phyloP scores from a whole-genome alignment of 2,329 filamentous ascomycete genomes.

The Stylonectria norvegica region DNA sequence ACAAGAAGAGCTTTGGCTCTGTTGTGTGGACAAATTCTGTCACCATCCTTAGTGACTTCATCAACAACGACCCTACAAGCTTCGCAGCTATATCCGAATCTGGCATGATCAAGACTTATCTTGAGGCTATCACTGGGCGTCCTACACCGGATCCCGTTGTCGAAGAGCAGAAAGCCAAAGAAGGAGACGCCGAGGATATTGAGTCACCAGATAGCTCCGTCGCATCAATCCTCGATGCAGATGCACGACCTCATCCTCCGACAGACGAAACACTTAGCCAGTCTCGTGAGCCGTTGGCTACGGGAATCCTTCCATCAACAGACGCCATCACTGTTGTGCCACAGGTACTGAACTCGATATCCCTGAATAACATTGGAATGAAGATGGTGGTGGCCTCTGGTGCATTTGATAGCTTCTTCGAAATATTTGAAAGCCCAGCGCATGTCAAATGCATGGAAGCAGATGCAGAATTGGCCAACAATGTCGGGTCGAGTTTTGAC shows the following conservation, averaged over 20 bases:
- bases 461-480: constrained; percentile 66
- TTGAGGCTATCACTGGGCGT: constrained; percentile 72
- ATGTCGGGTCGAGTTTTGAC: constrained; percentile 82
- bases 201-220: constrained; percentile 40
- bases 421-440: constrained; percentile 90
- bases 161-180: constrained; percentile 28
- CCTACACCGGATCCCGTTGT: constrained; percentile 35
- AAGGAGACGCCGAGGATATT: constrained; percentile 32
- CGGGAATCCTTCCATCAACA: constrained; percentile 77
- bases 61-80: constrained; percentile 97
- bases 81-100: constrained; percentile 95
- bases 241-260: constrained; percentile 51
- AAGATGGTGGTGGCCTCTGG: constrained; percentile 80
- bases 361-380: constrained; percentile 82
- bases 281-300: constrained; percentile 49
- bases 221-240: constrained; percentile 33
- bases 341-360: constrained; percentile 88
- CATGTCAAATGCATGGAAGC: constrained; percentile 82
- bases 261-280: constrained; percentile 47
- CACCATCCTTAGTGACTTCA: constrained; percentile 89
- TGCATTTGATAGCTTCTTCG: constrained; percentile 82
- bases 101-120: constrained; percentile 78
- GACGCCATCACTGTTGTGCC: constrained; percentile 88
- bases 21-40: constrained; percentile 95
- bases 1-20: constrained; percentile 78